These are phyloP conservation scores for Ogataea paraovalis DNA, from an alignment of 805 yeast species.

Conservation along the genomic window DNA sequence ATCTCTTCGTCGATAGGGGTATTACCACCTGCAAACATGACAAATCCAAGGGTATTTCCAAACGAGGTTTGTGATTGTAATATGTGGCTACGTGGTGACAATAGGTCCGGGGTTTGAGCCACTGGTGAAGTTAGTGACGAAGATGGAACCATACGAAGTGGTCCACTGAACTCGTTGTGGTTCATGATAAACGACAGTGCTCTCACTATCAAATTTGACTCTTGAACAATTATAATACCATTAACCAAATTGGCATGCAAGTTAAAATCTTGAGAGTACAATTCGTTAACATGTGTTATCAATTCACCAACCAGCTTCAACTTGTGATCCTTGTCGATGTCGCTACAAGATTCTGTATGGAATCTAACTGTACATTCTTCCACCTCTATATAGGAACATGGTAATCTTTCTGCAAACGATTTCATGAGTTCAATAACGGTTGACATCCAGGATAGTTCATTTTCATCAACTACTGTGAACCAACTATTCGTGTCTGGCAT, in stretches of 20 bases:
- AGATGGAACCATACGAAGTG: conserved; percentile 16
- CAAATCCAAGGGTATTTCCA: conserved; percentile 33
- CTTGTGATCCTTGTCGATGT: conserved; percentile 58
- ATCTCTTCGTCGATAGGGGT: conserved; percentile 68
- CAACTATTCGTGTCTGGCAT: conserved; percentile 49
- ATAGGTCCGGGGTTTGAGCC: conserved; percentile 9
- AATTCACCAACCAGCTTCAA: conserved; percentile 74
- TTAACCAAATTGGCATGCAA: conserved; percentile 77
- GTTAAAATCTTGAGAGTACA: conserved; percentile 51
- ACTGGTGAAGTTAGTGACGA: conserved; percentile 20
- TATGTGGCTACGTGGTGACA: background rate
- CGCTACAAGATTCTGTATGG: conserved; percentile 66
- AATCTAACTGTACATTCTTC: conserved; percentile 76
- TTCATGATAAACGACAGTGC: conserved; percentile 53
- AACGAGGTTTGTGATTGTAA: background rate
- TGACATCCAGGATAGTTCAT: conserved; percentile 54
- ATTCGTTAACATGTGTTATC: conserved; percentile 77
- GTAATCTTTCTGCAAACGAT: conserved; percentile 69
- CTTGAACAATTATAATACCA: conserved; percentile 68
- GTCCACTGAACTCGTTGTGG: conserved; percentile 19
- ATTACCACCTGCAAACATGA: conserved; percentile 62
- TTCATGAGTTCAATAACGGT: conserved; percentile 51
- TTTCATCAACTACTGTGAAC: conserved; percentile 58
- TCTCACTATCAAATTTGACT: conserved; percentile 51
- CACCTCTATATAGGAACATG: conserved; percentile 68